Evolutionary conservation across 2,329 filamentous ascomycete genomes (phyloP).

Genomic region (Trichothecium sympodiale): DNA sequence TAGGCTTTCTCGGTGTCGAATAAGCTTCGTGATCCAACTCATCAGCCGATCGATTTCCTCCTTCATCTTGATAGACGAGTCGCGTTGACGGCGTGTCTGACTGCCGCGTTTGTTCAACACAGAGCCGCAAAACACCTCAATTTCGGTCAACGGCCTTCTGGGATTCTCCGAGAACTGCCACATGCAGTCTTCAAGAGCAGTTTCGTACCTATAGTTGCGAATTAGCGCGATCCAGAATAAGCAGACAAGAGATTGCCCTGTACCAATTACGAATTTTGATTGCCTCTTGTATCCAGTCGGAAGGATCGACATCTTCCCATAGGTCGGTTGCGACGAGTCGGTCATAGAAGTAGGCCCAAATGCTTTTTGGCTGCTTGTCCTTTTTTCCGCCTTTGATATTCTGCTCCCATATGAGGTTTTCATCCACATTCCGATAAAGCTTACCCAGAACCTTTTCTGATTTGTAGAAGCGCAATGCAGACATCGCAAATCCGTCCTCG

Average conservation of each 20-base stretch:
- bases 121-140: slow-evolving; percentile 45
- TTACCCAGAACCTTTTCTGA: slow-evolving; percentile 59
- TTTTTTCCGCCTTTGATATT: slow-evolving; percentile 23
- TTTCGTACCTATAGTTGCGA: slow-evolving; percentile 30
- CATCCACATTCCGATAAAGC: slow-evolving; percentile 64
- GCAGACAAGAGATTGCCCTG: too few species aligned
- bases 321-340: too few species aligned
- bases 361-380: background rate
- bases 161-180: slow-evolving; percentile 34
- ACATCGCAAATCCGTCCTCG: slow-evolving; percentile 30
- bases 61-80: slow-evolving; percentile 38
- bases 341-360: slow-evolving; percentile 37
- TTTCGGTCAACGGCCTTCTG: slow-evolving; percentile 30
- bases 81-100: slow-evolving; percentile 39
- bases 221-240: slow-evolving; percentile 22
- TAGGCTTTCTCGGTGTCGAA: slow-evolving; percentile 11
- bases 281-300: slow-evolving; percentile 26
- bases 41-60: slow-evolving; percentile 39
- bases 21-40: slow-evolving; percentile 26
- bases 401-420: slow-evolving; percentile 50
- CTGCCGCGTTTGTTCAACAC: slow-evolving; percentile 39
- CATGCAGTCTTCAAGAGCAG: slow-evolving; percentile 27
- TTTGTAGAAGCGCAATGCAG: slow-evolving; percentile 46
- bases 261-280: slow-evolving; percentile 24
- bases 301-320: too few species aligned